Evolutionary conservation across 306 rosid species (phyloP), one percentile per base, ranked within the genome.

Genomic region (Benincasa hispida): DNA sequence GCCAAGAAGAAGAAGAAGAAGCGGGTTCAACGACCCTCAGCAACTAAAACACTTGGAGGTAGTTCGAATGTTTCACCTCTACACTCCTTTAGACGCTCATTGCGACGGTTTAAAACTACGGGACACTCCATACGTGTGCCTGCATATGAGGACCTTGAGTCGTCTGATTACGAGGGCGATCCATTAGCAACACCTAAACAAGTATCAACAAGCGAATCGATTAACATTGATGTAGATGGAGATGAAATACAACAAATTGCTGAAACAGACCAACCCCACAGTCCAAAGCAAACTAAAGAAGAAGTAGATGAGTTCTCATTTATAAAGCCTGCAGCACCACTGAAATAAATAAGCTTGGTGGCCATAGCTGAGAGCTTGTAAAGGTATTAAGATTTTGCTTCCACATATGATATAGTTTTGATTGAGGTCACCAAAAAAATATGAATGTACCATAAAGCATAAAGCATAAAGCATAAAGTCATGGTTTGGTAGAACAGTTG

Each of bases 71-170:
- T 81, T 28, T 82, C 94, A 18, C 22, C 88, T 3, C 13, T 72
- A 60, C 79, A 63, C 47, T 76, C 93, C 27, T 30, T 87, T 0
- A 91, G 84, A 42, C 90, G 60, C 35, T 51, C 87, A 39, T 80
- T 89, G 8, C 95, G 86, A 51, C 99, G 97, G 28, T 92, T 82
- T 89, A 87, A 89, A 82, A 92, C 98, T 5, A 89, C 86, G 0
- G 95, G 93, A 18, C 97, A 90, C 84, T 82, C 92, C 9, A 78
- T 89, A 10, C 88, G 61, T 63, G 8, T 80, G 5, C 35, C 87
- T 8, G 2, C 76, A 11, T 78, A 67, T 13, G 89, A 84, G 4
- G 89, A 85, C 10, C 68, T 72, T 0, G 90, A 76, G 25, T 85
- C 67, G 59, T 84, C 87, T 53, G 92, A 91, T 83, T 78, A 15